These are phyloP conservation scores for Cyberlindnera americana DNA, from an alignment of 805 yeast species.

Conservation along the genomic window DNA sequence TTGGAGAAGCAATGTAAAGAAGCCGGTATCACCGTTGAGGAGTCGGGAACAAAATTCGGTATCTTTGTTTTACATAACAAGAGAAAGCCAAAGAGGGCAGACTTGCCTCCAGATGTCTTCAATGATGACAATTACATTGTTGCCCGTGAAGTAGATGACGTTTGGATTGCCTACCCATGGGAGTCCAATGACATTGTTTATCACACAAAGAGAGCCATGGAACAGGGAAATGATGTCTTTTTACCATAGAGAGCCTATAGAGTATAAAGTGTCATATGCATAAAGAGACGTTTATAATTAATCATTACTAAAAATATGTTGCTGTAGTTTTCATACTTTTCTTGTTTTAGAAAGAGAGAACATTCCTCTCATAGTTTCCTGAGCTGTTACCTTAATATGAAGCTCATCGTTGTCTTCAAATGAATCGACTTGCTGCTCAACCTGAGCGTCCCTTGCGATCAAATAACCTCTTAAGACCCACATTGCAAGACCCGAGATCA, in stretches of 20 bases:
- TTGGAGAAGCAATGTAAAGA: slow-evolving; percentile 57
- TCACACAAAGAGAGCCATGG: slow-evolving; percentile 68
- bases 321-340: slow-evolving; percentile 16
- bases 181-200: slow-evolving; percentile 71
- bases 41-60: slow-evolving; percentile 57
- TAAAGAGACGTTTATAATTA: no score
- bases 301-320: no score
- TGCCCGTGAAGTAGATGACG: slow-evolving; percentile 71
- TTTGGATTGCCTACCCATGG: slow-evolving; percentile 89
- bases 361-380: slow-evolving; percentile 5
- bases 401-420: slow-evolving; percentile 29
- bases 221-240: slow-evolving; percentile 67
- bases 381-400: slow-evolving; percentile 18
- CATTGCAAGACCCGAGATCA: slow-evolving; percentile 41
- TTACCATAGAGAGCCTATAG: slow-evolving; percentile 22
- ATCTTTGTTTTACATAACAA: slow-evolving; percentile 79
- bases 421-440: slow-evolving; percentile 22
- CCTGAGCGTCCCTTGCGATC: slow-evolving; percentile 43
- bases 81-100: slow-evolving; percentile 66
- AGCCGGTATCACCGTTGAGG: slow-evolving; percentile 41
- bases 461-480: slow-evolving; percentile 53
- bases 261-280: no score
- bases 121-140: slow-evolving; percentile 62
- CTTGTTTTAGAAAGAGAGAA: slow-evolving; percentile 14
- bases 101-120: slow-evolving; percentile 61